phyloP scores from a whole-genome alignment of 345 rosid species.

The Syzygium oleosum region DNA sequence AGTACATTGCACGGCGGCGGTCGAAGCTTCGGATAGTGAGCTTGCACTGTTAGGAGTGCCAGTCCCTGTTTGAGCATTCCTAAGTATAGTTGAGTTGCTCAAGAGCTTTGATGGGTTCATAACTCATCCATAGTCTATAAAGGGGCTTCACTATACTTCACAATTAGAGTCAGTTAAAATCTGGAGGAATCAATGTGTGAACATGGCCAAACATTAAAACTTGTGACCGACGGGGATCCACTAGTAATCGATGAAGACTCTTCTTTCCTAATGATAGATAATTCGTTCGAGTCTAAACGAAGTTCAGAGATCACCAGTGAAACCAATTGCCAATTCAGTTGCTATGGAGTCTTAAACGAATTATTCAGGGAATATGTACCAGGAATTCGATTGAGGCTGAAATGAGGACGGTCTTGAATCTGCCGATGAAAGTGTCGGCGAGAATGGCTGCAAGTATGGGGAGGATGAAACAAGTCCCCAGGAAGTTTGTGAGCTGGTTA shows the following conservation, averaged over 20 bases:
- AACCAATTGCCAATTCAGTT: neutral
- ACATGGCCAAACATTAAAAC: neutral
- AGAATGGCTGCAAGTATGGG: conserved; percentile 28
- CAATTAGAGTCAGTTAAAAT: neutral
- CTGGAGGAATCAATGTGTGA: neutral
- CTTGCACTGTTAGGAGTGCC: conserved; percentile 38
- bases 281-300: neutral
- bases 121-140: neutral
- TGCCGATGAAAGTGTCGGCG: conserved; percentile 42
- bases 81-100: neutral
- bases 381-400: conserved; percentile 35
- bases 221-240: neutral
- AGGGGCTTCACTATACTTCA: neutral
- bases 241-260: neutral
- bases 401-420: conserved; percentile 30
- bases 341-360: neutral
- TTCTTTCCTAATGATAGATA: neutral
- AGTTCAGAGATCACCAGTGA: neutral
- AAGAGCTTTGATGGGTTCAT: neutral
- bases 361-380: conserved; percentile 15
- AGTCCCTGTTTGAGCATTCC: conserved; percentile 23
- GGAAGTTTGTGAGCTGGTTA: conserved; percentile 43
- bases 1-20: conserved; percentile 34
- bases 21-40: conserved; percentile 31
- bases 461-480: conserved; percentile 38